Evolutionary conservation across 352 stramenopile genomes (phyloP).

Genomic region (Phytophthora aleatoria): DNA sequence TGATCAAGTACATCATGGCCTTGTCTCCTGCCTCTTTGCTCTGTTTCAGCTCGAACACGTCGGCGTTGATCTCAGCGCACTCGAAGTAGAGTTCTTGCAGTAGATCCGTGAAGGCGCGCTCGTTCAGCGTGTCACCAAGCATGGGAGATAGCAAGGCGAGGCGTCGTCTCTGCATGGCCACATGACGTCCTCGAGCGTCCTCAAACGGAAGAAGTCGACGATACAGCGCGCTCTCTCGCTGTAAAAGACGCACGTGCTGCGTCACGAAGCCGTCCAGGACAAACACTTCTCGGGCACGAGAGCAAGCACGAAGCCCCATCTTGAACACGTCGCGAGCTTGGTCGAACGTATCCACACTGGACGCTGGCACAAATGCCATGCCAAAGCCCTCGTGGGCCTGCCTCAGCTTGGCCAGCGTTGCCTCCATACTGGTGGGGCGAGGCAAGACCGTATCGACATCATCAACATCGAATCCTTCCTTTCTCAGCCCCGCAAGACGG

Average conservation of each 20-base stretch:
- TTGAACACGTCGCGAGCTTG: slow-evolving; percentile 69
- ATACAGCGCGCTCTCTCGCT: slow-evolving; percentile 66
- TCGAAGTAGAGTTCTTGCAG: slow-evolving; percentile 78
- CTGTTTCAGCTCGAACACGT: slow-evolving; percentile 71
- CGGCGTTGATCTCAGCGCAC: slow-evolving; percentile 56
- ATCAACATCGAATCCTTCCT: slow-evolving; percentile 24
- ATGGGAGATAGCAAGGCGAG: slow-evolving; percentile 53
- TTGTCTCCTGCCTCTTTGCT: slow-evolving; percentile 45
- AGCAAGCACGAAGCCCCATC: slow-evolving; percentile 51
- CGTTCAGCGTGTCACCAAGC: slow-evolving; percentile 53
- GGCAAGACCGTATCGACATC: slow-evolving; percentile 13
- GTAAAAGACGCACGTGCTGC: slow-evolving; percentile 57
- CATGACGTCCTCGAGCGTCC: slow-evolving; percentile 52
- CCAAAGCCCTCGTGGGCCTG: slow-evolving; percentile 3
- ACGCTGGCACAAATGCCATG: slow-evolving; percentile 37
- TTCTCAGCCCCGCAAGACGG: slow-evolving; percentile 38
- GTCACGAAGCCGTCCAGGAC: slow-evolving; percentile 76
- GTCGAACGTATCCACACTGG: slow-evolving; percentile 48
- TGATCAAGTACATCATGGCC: slow-evolving; percentile 56
- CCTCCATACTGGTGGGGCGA: slow-evolving; percentile 35
- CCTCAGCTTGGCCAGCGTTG: slow-evolving; percentile 17
- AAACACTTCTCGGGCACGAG: slow-evolving; percentile 47
- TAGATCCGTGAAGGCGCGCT: slow-evolving; percentile 51
- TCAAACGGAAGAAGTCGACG: slow-evolving; percentile 62
- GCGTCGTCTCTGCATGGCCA: slow-evolving; percentile 70